Conservation (phyloP, 176 grass and related monocot species). For the Triticum timopheevii region DNA sequence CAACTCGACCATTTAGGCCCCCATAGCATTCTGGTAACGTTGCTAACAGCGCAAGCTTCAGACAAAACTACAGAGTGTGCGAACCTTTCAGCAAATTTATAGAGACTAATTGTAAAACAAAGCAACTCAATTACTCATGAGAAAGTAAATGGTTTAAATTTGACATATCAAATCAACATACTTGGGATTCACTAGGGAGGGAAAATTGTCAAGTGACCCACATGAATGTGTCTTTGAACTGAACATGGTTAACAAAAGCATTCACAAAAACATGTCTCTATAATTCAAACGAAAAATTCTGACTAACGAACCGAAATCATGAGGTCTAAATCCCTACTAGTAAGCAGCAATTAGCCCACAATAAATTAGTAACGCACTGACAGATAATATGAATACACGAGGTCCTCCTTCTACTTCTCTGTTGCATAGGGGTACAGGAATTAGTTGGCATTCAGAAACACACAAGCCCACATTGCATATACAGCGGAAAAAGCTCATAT, state of each 20-base stretch:
- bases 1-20: constrained; percentile 69
- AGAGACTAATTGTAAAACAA: neutral
- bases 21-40: constrained; percentile 79
- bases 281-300: neutral
- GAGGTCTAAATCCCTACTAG: neutral
- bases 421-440: neutral
- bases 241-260: neutral
- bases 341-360: neutral
- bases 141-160: neutral
- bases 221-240: neutral
- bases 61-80: constrained; percentile 61
- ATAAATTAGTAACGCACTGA: neutral
- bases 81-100: neutral
- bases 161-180: neutral
- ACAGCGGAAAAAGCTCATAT: neutral
- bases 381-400: too few species aligned
- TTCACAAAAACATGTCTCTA: neutral
- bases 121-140: neutral
- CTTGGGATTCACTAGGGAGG: neutral
- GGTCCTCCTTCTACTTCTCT: neutral
- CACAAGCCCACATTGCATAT: neutral
- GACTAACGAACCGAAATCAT: neutral
- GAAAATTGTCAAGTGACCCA: neutral
- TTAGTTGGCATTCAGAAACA: constrained; percentile 18
- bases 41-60: constrained; percentile 84